phyloP scores from a whole-genome alignment of 306 rosid genomes.

The Carpinus viminea region DNA sequence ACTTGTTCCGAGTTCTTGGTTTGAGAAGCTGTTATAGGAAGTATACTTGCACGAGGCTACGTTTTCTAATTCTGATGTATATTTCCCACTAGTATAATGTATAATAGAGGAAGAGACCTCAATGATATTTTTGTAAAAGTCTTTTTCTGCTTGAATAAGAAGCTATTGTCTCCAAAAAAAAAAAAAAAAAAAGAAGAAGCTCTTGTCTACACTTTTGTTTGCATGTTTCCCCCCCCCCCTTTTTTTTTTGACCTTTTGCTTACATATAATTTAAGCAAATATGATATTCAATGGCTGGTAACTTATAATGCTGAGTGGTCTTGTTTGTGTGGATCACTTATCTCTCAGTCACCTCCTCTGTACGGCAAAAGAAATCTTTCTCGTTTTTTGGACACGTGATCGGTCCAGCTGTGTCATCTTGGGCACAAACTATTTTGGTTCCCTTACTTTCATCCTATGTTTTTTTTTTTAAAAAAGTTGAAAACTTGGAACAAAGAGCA shows the following conservation, averaged over 20 bases:
- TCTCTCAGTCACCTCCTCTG: no score
- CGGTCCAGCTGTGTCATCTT: no score
- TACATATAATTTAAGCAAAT: background rate
- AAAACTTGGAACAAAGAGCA: no score
- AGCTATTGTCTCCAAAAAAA: background rate
- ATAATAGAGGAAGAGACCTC: conserved; percentile 50
- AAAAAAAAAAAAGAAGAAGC: conserved; percentile 29
- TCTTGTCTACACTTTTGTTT: conserved; percentile 17
- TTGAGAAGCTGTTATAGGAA: conserved; percentile 13
- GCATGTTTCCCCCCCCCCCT: background rate
- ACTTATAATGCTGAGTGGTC: no score
- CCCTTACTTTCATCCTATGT: no score
- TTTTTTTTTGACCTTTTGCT: background rate
- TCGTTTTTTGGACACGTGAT: no score
- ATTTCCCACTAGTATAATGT: conserved; percentile 42
- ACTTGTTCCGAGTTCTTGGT: conserved; percentile 7
- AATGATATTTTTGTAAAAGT: conserved; percentile 28
- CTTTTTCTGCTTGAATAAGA: conserved; percentile 41
- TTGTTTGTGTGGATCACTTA: no score
- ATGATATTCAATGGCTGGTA: no score
- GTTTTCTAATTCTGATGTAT: conserved; percentile 34
- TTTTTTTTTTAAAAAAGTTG: no score
- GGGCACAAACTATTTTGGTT: no score
- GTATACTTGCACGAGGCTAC: conserved; percentile 25
- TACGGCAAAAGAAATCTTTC: no score